These are phyloP conservation scores for Grifola frondosa DNA, from an alignment of 1,284 basidiomycete species.

Conservation along the genomic window DNA sequence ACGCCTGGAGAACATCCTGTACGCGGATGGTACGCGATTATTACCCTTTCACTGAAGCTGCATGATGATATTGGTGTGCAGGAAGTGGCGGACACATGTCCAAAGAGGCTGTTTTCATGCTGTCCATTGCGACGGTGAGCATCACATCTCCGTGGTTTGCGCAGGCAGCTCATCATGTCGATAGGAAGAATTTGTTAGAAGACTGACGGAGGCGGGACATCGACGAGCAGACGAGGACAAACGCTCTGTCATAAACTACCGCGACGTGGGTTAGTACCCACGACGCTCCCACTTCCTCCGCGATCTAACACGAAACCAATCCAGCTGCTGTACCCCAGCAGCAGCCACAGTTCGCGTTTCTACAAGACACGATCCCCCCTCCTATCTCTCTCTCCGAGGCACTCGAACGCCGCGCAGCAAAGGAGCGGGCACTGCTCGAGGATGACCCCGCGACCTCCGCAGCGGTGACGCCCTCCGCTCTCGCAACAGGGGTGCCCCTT, in stretches of 20 bases:
- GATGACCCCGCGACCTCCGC: slow-evolving; percentile 57
- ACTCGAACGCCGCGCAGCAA: slow-evolving; percentile 51
- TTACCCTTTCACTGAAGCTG: background rate
- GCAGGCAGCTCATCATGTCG: background rate
- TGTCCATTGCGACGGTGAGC: slow-evolving; percentile 71
- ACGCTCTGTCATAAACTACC: slow-evolving; percentile 58
- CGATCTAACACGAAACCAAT: no score
- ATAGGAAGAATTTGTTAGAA: slow-evolving; percentile 78
- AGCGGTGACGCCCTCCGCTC: slow-evolving; percentile 22
- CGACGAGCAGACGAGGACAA: slow-evolving; percentile 51
- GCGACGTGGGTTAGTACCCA: slow-evolving; percentile 66
- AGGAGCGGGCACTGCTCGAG: slow-evolving; percentile 56
- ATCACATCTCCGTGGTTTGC: background rate
- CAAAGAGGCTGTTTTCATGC: slow-evolving; percentile 68
- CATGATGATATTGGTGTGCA: slow-evolving; percentile 38
- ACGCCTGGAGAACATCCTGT: slow-evolving; percentile 67
- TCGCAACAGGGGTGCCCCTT: slow-evolving; percentile 4
- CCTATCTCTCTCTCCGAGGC: slow-evolving; percentile 61
- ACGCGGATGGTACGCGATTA: slow-evolving; percentile 58
- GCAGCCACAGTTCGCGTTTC: slow-evolving; percentile 68
- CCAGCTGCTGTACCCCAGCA: slow-evolving; percentile 56
- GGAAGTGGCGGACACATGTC: slow-evolving; percentile 56
- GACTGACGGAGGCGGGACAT: slow-evolving; percentile 58
- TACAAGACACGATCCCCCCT: slow-evolving; percentile 66
- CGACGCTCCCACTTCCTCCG: no score